Evolutionary conservation across 768 basidiomycete genomes (phyloP), one percentile per base, ranked within the genome.

Genomic region (Tricholoma hemisulphureum): DNA sequence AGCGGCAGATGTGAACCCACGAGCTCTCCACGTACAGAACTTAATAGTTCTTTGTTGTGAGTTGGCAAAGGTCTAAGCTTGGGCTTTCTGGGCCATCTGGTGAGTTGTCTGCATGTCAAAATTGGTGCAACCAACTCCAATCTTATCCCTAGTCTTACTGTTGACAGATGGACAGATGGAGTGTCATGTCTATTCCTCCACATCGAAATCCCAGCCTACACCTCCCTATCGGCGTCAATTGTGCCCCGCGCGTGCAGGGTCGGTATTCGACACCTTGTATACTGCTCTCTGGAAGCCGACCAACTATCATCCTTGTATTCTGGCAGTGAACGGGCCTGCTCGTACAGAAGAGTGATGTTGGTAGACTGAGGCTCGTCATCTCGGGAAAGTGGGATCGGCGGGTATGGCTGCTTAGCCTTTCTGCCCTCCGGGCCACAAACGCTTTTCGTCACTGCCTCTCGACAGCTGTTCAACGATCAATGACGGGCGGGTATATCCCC

Each of bases 191-290:
- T 7, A 16, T 8, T 51, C 18, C 26, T 55, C 24, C 49, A 10
- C 50, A 8, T 31, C 37, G 52, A 18, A 21, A 23, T 48, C 48
- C n/a, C n/a, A n/a, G n/a, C n/a, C 11, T 16, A 23, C 49, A 58
- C 24, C 14, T 56, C 53, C 58, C 55, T 57, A 57, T 59, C 58
- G 55, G 29, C 51, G 58, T 21, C 51, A 59, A 45, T 50, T 35
- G 52, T 62, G 51, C 53, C 31, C 24, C 16, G 51, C 51, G 53
- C 51, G 58, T 52, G 11, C 45, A 41, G 51, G 37, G 18, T 57
- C 51, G 55, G 9, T 2, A 51, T 4, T 31, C 24, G n/a, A 20
- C 6, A 39, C 14, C n/a, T 18, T 35, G 34, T 31, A 37, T 31
- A 24, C 52, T 50, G 24, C 45, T 39, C 32, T 34, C 32, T 34